Percentiles rank a stretch among this genome's conserved stretches.
phyloP scores from a whole-genome alignment of 805 yeast species.

The Starmerella floricola region DNA sequence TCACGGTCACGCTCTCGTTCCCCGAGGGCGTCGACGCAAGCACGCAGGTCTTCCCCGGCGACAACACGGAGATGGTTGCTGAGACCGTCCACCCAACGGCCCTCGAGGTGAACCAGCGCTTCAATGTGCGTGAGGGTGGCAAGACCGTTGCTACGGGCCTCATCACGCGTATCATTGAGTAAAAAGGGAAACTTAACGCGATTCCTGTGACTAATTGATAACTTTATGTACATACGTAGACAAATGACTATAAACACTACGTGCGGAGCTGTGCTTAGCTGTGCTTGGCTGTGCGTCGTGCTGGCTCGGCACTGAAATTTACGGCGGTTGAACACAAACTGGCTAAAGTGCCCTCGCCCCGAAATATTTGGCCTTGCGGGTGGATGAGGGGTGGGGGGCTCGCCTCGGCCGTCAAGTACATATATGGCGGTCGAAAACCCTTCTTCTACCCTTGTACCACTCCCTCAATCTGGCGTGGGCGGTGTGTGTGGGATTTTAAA shows the following conservation, averaged over 20 bases:
- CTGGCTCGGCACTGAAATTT: too few species aligned
- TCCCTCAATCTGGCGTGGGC: too few species aligned
- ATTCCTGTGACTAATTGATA: too few species aligned
- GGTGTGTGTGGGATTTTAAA: too few species aligned
- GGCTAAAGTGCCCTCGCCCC: too few species aligned
- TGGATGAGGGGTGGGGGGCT: too few species aligned
- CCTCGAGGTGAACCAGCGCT: conserved; percentile 91
- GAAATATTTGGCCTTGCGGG: too few species aligned
- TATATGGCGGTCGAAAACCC: too few species aligned
- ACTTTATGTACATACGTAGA: conserved; percentile 10
- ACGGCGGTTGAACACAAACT: too few species aligned
- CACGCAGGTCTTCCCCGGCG: conserved; percentile 93
- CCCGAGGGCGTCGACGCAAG: conserved; percentile 78
- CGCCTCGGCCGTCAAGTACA: too few species aligned
- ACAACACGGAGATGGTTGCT: conserved; percentile 92
- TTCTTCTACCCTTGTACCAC: neutral
- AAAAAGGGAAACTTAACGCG: conserved; percentile 18
- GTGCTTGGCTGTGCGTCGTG: too few species aligned
- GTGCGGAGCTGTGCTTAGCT: neutral
- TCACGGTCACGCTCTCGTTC: conserved; percentile 80
- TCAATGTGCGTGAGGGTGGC: conserved; percentile 99
- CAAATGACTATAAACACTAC: neutral
- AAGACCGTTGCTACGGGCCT: conserved; percentile 98
- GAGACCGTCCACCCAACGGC: conserved; percentile 85
- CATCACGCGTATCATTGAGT: conserved; percentile 80